Evolutionary conservation across 2,329 filamentous ascomycete species (phyloP).

Genomic region (Fusarium anguioides): DNA sequence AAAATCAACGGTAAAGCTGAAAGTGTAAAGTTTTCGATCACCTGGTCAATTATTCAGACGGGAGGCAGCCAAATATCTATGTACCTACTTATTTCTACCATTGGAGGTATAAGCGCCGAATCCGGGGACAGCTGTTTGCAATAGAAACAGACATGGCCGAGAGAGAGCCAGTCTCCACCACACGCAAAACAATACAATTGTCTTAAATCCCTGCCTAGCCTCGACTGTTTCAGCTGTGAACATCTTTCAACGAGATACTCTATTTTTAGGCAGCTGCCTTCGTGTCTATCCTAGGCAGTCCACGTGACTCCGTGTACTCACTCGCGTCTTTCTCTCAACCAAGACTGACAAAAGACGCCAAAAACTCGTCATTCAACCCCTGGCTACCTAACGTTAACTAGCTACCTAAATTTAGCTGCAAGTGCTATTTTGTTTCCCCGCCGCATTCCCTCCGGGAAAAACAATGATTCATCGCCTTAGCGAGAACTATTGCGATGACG

Average conservation of each 20-base stretch:
- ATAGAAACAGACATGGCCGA: not conserved
- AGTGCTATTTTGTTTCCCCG: constrained; percentile 3
- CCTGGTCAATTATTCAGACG: not conserved
- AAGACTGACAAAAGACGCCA: constrained; percentile 10
- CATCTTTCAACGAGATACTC: not conserved
- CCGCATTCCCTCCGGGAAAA: constrained; percentile 2
- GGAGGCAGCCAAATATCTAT: not conserved
- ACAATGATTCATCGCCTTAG: constrained; percentile 41
- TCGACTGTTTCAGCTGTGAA: not conserved
- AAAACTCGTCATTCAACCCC: constrained; percentile 1
- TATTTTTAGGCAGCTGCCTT: constrained; percentile 8
- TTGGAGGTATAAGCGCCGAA: not conserved
- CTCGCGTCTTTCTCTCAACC: constrained; percentile 19
- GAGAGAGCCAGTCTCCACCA: too few species aligned
- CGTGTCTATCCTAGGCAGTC: not conserved
- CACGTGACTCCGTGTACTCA: constrained; percentile 44
- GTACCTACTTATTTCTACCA: not conserved
- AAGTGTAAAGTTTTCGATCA: not conserved
- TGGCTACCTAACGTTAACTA: not conserved
- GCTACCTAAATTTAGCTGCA: constrained; percentile 9
- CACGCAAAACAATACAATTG: not conserved
- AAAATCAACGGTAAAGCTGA: not conserved
- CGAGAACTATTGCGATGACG: constrained; percentile 26
- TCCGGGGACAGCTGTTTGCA: constrained; percentile 20
- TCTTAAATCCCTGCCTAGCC: not conserved